Percentiles rank a stretch among this genome's conserved stretches.
These are phyloP conservation scores for Trichoderma brevicompactum DNA, from an alignment of 2,329 filamentous ascomycete species.

Conservation along the genomic window DNA sequence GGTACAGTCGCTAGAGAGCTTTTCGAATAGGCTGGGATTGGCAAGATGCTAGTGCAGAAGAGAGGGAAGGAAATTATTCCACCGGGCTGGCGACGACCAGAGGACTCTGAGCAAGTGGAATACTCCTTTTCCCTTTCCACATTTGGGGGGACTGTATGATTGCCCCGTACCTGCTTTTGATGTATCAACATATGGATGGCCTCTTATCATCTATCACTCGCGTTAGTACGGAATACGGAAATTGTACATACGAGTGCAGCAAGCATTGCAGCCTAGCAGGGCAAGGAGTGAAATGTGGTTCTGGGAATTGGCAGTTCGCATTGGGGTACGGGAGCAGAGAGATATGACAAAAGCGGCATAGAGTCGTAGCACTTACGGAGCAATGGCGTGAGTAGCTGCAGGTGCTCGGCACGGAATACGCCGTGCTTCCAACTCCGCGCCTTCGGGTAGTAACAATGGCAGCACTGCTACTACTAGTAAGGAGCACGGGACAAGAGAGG, in stretches of 20 bases:
- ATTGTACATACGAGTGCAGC: conserved; percentile 10
- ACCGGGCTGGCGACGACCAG: background rate
- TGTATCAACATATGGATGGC: background rate
- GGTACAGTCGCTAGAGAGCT: background rate
- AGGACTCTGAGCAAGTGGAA: background rate
- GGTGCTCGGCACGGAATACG: background rate
- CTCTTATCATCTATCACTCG: conserved; percentile 10
- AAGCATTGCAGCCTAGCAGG: background rate
- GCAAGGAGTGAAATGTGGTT: background rate
- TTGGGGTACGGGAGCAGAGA: background rate
- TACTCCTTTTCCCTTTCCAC: background rate
- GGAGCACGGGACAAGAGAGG: background rate
- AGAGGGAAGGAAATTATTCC: background rate
- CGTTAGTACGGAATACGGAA: conserved; percentile 9
- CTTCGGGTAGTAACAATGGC: background rate
- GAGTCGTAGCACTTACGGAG: background rate
- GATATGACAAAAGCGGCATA: background rate
- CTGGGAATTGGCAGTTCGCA: background rate
- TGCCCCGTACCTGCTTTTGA: background rate
- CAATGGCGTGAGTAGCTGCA: background rate
- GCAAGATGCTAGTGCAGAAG: background rate
- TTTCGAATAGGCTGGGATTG: background rate
- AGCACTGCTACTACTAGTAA: background rate
- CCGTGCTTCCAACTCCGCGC: background rate
- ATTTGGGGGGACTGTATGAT: background rate